Evolutionary conservation across 2,329 filamentous ascomycete species (phyloP), one percentile per base, ranked within the genome.

Genomic region (Paraphoma chrysanthemicola): DNA sequence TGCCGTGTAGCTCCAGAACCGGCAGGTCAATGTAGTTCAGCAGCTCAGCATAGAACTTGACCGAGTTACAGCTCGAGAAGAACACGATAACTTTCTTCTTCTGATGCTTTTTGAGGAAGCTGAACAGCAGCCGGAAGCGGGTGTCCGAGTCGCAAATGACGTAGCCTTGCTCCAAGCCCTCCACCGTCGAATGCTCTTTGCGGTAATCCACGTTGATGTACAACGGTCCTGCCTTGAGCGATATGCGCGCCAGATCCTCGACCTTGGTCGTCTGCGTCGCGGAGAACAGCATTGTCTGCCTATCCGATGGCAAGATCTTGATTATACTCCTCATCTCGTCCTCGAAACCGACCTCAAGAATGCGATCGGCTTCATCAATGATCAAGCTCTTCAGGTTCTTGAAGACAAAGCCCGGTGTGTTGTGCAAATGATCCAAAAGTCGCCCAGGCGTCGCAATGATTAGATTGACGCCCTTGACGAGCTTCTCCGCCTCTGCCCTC

Each of bases 21-120:
- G 91, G 93, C 41, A 97, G 85, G 77, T 98, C 95, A 70, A 98
- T 97, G 80, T 97, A 98, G 81, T 98, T 98, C 66, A 99, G 87
- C 29, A 99, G 56, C 77, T 98, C 93, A 28, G 91, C 88, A 79
- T 97, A 93, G 80, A 98, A 99, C 77, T 96, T 96, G 70, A 98
- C 94, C 65, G 90, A 96, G 72, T 92, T 92, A 77, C 93, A 96
- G 72, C 89, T 92, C 14, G 63, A 69, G 80, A 97, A 93, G 83
- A 98, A 98, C 59, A 98, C 93, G 74, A 98, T 97, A 61, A 97
- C 90, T 85, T 98, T 98, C 81, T 97, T 97, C 84, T 93, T 94
- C 53, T 90, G 83, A 79, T 96, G 92, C 67, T 90, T 88, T 81
- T 96, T 95, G 46, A 99, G 82, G 82, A 99, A 97, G 0, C 92